phyloP scores from a whole-genome alignment of 192 early-diverging fungal species.

The Physocladia obscura region DNA sequence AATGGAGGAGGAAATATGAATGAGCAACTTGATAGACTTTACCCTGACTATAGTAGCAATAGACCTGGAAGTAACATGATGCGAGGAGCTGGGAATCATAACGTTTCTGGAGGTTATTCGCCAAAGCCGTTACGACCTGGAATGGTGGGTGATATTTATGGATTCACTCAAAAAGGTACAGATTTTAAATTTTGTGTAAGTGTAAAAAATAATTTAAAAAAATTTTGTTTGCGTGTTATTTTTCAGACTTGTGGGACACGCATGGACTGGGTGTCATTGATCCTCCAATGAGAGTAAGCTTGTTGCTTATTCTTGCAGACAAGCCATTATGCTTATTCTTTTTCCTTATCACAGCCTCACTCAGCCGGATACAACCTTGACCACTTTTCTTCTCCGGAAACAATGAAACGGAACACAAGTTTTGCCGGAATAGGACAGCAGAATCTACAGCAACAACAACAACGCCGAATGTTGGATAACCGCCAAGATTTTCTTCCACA shows the following conservation, averaged over 20 bases:
- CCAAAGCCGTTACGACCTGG: conserved; percentile 3
- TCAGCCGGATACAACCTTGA: conserved; percentile 26
- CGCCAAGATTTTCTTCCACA: conserved; percentile 14
- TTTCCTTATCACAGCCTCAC: conserved; percentile 2
- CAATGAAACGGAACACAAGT: conserved; percentile 15
- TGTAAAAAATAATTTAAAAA: not conserved
- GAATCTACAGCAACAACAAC: conserved; percentile 40
- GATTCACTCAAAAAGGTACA: not conserved
- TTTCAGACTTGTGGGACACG: not conserved
- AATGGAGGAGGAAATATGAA: not conserved
- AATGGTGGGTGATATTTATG: no score
- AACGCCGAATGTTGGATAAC: conserved; percentile 15
- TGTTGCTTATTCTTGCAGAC: not conserved
- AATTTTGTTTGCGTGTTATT: not conserved
- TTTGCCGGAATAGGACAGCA: not conserved
- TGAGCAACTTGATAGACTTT: not conserved
- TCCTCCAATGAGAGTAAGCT: conserved; percentile 6
- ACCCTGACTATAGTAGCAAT: not conserved
- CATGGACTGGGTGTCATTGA: not conserved
- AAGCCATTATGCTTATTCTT: not conserved
- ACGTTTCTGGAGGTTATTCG: not conserved
- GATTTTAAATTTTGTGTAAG: not conserved
- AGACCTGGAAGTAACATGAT: not conserved
- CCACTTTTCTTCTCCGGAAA: conserved; percentile 15
- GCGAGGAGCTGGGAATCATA: not conserved